These are phyloP conservation scores for Arbutus unedo DNA, from an alignment of 148 eudicot species.

Conservation along the genomic window DNA sequence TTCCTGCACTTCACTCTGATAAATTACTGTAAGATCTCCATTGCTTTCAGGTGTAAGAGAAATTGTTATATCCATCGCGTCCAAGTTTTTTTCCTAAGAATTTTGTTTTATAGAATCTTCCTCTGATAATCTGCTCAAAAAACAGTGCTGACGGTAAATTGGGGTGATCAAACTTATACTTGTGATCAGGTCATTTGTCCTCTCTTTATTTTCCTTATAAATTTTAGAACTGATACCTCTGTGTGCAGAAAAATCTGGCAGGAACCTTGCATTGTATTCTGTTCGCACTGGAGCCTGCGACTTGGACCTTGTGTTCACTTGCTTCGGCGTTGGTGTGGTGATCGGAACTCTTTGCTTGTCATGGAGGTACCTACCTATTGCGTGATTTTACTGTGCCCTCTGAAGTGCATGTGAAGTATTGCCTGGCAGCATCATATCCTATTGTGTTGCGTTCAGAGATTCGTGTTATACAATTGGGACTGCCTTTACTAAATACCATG, in stretches of 20 bases:
- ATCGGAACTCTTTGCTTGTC: slow-evolving; percentile 74
- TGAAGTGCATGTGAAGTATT: neutral
- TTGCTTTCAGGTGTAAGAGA: slow-evolving; percentile 10
- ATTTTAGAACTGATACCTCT: slow-evolving; percentile 9
- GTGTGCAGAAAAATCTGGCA: slow-evolving; percentile 58
- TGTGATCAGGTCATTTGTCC: neutral
- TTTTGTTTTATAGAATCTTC: neutral
- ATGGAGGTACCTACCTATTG: slow-evolving; percentile 55
- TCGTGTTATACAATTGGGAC: neutral
- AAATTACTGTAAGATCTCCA: slow-evolving; percentile 54
- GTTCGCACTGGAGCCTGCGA: slow-evolving; percentile 92
- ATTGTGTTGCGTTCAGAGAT: neutral
- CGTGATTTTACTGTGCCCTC: neutral
- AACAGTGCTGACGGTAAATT: neutral
- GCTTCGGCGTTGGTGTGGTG: slow-evolving; percentile 74
- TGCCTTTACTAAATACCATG: neutral
- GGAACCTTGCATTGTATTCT: slow-evolving; percentile 91
- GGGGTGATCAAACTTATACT: neutral
- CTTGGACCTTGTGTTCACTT: slow-evolving; percentile 87
- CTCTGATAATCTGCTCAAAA: neutral
- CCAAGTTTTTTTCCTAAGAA: neutral
- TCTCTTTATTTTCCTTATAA: neutral
- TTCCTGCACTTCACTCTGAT: slow-evolving; percentile 54
- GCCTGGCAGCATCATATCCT: neutral
- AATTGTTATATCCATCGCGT: neutral